Conservation (phyloP, 352 stramenopile genomes). For the Phytophthora litchii region DNA sequence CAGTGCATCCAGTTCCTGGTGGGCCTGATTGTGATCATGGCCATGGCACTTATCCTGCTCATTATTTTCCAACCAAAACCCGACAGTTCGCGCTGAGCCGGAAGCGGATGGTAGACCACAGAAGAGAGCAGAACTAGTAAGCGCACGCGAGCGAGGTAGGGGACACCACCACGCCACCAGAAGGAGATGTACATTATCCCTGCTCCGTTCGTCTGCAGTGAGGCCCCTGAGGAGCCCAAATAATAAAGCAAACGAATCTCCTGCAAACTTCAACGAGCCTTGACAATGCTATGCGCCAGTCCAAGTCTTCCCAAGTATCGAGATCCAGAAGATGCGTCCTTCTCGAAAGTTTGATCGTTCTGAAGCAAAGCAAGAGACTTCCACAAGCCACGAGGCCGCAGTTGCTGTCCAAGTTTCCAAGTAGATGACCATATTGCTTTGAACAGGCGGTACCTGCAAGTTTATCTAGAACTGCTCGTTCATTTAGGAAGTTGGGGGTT, state of each 20-base stretch:
- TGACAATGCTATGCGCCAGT: background rate
- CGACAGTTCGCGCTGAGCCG: conserved; percentile 29
- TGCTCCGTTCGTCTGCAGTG: conserved; percentile 1
- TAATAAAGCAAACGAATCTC: conserved; percentile 19
- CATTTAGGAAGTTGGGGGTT: too few species aligned
- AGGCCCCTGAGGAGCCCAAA: conserved; percentile 15
- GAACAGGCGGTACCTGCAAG: background rate
- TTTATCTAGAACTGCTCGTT: too few species aligned
- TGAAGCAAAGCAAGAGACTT: background rate
- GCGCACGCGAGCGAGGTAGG: conserved; percentile 11
- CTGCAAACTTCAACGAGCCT: background rate
- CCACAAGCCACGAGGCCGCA: background rate
- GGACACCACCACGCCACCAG: conserved; percentile 13
- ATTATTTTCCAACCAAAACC: conserved; percentile 66
- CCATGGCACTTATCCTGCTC: conserved; percentile 65
- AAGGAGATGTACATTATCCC: conserved; percentile 32
- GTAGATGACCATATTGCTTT: background rate
- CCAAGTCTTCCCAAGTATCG: background rate
- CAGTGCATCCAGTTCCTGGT: conserved; percentile 78
- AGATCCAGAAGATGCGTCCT: background rate
- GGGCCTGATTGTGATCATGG: conserved; percentile 71
- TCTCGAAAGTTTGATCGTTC: background rate
- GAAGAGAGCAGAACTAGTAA: conserved; percentile 6
- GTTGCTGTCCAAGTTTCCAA: background rate
- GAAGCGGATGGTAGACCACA: background rate